phyloP scores from a whole-genome alignment of 257 asterid genomes.

The Voacanga thouarsii region DNA sequence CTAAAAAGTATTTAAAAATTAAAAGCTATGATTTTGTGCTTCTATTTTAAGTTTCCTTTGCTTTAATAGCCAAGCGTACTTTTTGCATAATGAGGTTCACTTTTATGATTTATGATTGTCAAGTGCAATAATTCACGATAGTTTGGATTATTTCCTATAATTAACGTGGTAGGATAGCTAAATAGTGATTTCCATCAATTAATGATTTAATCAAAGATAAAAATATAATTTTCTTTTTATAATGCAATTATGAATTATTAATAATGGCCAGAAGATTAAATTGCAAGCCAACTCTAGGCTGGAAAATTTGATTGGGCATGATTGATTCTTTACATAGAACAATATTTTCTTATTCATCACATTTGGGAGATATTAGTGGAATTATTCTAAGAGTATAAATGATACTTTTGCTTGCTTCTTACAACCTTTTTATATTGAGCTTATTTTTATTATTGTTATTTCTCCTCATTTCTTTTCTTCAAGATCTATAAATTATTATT shows the following conservation, averaged over 20 bases:
- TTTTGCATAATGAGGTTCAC: background rate
- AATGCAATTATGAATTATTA: background rate
- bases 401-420: no score
- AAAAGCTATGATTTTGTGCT: background rate
- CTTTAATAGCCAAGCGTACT: background rate
- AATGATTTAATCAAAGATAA: background rate
- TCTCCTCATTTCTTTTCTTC: no score
- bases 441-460: no score
- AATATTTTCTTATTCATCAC: no score
- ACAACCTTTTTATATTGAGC: no score
- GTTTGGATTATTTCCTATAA: background rate
- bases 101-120: background rate
- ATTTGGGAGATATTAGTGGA: no score
- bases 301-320: background rate
- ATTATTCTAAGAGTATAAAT: no score
- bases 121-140: background rate
- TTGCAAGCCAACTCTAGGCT: background rate
- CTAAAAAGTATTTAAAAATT: no score
- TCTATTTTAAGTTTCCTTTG: background rate
- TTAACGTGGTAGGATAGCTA: background rate
- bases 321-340: no score
- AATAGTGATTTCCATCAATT: background rate
- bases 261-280: background rate
- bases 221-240: background rate
- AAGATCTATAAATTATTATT: no score